Conservation (phyloP, 176 grass and related monocot species). For the Triticum timopheevii region DNA sequence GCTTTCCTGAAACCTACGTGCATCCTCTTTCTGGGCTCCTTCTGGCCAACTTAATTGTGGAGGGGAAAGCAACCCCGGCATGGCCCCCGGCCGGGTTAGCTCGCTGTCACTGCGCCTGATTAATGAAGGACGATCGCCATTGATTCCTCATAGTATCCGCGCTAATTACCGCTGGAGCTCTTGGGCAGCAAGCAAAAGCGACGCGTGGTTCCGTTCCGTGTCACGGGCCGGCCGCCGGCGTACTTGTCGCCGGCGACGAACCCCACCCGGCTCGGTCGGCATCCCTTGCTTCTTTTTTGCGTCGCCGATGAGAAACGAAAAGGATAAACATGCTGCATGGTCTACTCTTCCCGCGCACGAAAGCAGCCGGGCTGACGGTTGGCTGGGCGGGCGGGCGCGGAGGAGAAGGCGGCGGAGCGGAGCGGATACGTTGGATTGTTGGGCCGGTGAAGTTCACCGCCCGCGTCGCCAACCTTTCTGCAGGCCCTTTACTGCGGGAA, state of each 20-base stretch:
- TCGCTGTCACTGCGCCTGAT: neutral
- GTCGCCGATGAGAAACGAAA: constrained; percentile 9
- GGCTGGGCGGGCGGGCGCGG: neutral
- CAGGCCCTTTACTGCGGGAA: neutral
- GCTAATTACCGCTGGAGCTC: neutral
- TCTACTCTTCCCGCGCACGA: neutral
- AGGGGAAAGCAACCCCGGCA: neutral
- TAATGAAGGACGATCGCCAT: neutral
- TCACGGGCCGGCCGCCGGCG: neutral
- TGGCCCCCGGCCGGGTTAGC: constrained; percentile 1
- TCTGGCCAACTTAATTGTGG: constrained; percentile 16
- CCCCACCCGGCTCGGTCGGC: neutral
- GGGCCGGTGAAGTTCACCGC: constrained; percentile 12
- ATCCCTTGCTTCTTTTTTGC: neutral
- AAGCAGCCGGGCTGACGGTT: neutral
- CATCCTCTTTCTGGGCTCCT: constrained; percentile 5
- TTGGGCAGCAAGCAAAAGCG: neutral
- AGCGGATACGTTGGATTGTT: neutral
- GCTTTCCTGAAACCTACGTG: constrained; percentile 24
- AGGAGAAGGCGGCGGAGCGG: neutral
- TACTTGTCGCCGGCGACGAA: neutral
- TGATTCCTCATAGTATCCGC: constrained; percentile 13
- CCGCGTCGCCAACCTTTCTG: neutral
- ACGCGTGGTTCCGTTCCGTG: neutral
- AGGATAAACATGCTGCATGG: neutral